Percentiles rank a stretch among this genome's conserved stretches.
These are phyloP conservation scores for Suhomyces emberorum DNA, from an alignment of 805 yeast genomes.

Conservation along the genomic window DNA sequence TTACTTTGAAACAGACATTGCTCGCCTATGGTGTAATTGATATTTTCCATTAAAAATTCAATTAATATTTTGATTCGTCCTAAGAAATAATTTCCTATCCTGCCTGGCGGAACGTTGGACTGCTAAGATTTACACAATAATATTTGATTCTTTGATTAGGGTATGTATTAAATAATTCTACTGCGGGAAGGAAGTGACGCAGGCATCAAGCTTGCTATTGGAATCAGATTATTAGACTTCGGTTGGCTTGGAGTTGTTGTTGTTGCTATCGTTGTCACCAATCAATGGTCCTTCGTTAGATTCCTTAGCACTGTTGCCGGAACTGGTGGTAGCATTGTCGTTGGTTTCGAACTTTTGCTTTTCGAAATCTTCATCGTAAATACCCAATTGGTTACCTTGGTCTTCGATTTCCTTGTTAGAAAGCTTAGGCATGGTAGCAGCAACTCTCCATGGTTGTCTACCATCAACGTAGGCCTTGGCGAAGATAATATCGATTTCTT, in stretches of 20 bases:
- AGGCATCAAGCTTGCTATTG: neutral
- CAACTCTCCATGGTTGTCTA: constrained; percentile 60
- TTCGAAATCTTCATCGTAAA: constrained; percentile 43
- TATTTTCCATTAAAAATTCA: too few species aligned
- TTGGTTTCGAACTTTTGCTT: constrained; percentile 32
- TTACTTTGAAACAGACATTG: too few species aligned
- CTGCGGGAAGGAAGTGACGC: neutral
- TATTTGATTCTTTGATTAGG: too few species aligned
- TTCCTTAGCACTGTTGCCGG: constrained; percentile 13
- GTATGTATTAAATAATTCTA: too few species aligned
- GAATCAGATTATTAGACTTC: constrained; percentile 6
- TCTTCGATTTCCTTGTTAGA: constrained; percentile 54
- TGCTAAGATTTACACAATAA: too few species aligned
- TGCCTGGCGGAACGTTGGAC: too few species aligned
- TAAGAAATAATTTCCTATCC: too few species aligned
- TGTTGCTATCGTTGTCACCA: too few species aligned
- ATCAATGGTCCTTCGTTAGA: constrained; percentile 8
- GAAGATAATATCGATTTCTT: constrained; percentile 54
- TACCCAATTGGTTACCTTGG: constrained; percentile 57
- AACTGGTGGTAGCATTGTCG: constrained; percentile 24
- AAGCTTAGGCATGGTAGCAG: constrained; percentile 58
- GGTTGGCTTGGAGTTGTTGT: constrained; percentile 5
- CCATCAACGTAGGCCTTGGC: constrained; percentile 61
- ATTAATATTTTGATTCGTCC: too few species aligned
- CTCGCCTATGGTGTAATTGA: too few species aligned